These are phyloP conservation scores for Mucor indicus DNA, from an alignment of 371 early-diverging fungal species.

Conservation along the genomic window DNA sequence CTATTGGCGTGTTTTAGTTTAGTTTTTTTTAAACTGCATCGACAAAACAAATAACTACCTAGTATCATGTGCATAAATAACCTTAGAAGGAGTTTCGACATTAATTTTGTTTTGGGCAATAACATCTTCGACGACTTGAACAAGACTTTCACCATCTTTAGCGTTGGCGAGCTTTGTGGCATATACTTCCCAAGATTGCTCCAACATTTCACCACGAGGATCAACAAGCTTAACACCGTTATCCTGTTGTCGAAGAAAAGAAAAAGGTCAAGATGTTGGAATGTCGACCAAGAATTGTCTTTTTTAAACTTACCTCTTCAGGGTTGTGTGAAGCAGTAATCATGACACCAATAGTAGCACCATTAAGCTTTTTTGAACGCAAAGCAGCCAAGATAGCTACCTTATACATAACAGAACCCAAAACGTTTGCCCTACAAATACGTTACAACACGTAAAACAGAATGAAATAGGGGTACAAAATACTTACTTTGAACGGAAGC, in stretches of 20 bases:
- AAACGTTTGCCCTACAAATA: slow-evolving; percentile 63
- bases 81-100: slow-evolving; percentile 56
- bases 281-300: not conserved
- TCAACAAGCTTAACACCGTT: slow-evolving; percentile 99
- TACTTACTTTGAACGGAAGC: slow-evolving; percentile 88
- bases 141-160: slow-evolving; percentile 64
- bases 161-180: slow-evolving; percentile 94
- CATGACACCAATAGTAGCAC: slow-evolving; percentile 96
- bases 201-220: slow-evolving; percentile 98
- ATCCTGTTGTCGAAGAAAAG: slow-evolving; percentile 58
- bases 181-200: slow-evolving; percentile 94
- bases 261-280: not conserved
- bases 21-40: not conserved
- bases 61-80: slow-evolving; percentile 92
- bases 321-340: slow-evolving; percentile 99
- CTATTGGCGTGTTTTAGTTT: slow-evolving; percentile 15
- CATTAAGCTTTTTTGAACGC: slow-evolving; percentile 84
- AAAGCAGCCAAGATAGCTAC: slow-evolving; percentile 92
- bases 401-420: slow-evolving; percentile 93
- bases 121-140: slow-evolving; percentile 62
- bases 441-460: not conserved
- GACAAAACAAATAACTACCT: slow-evolving; percentile 64
- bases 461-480: not conserved
- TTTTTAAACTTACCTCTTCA: slow-evolving; percentile 58
- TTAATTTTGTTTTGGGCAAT: slow-evolving; percentile 71